Conservation (phyloP, 805 yeast species). For the Hanseniaspora guilliermondii region DNA sequence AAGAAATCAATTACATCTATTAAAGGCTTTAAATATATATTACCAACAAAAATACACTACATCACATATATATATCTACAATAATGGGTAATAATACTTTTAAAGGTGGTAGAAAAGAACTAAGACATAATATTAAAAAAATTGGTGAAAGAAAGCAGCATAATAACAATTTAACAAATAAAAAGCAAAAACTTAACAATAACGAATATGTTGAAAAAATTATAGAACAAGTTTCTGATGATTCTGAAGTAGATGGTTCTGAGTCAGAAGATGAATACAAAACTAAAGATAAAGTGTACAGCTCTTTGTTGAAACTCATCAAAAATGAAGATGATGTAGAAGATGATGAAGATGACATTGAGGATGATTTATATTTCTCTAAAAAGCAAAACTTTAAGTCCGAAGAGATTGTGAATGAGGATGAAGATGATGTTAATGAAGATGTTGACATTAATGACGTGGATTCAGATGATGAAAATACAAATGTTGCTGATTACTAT, state of each 20-base stretch:
- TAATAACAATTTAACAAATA: conserved; percentile 16
- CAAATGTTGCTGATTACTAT: conserved; percentile 54
- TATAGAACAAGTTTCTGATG: conserved; percentile 16
- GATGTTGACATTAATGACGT: conserved; percentile 26
- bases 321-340: conserved; percentile 22
- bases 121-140: conserved; percentile 44
- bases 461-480: conserved; percentile 24
- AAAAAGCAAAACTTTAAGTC: neutral
- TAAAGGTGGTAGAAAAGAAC: conserved; percentile 46
- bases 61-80: neutral
- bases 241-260: conserved; percentile 16
- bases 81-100: conserved; percentile 15
- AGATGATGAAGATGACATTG: conserved; percentile 14
- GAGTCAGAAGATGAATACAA: conserved; percentile 20
- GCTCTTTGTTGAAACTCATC: conserved; percentile 53
- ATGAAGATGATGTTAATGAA: conserved; percentile 17
- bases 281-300: conserved; percentile 40
- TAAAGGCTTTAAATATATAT: too few relatives aligned
- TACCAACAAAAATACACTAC: neutral
- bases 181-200: neutral
- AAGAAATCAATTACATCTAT: neutral
- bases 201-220: neutral
- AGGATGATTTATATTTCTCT: conserved; percentile 1
- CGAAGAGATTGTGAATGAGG: neutral
- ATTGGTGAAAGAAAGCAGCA: conserved; percentile 25